phyloP scores from a whole-genome alignment of 1,284 basidiomycete genomes.

The Malassezia caprae region DNA sequence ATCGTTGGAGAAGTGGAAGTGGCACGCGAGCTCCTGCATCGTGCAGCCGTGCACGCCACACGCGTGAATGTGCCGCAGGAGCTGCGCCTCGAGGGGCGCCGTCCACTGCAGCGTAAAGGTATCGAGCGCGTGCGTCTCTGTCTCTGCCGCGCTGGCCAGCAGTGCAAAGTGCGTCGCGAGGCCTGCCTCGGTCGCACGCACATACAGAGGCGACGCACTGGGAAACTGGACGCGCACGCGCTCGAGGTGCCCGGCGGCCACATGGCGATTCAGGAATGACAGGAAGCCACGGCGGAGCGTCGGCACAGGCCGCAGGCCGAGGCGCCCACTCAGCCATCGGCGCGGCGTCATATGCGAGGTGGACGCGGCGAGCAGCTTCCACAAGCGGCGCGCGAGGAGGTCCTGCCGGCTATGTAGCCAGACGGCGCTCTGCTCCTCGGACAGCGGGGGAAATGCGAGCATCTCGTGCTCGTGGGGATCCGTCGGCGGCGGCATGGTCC shows the following conservation, averaged over 20 bases:
- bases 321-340: slow-evolving; percentile 4
- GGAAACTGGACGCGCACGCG: slow-evolving; percentile 14
- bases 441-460: slow-evolving; percentile 21
- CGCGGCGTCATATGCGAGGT: slow-evolving; percentile 14
- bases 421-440: slow-evolving; percentile 17
- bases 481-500: slow-evolving; percentile 3
- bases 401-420: slow-evolving; percentile 33
- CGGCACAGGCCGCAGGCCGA: slow-evolving; percentile 10
- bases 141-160: not conserved
- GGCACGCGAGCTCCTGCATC: slow-evolving; percentile 12
- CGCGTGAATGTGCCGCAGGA: not conserved
- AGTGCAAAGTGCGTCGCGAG: not conserved
- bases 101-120: not conserved
- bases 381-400: slow-evolving; percentile 11
- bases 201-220: slow-evolving; percentile 6
- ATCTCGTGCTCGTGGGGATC: not conserved
- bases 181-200: slow-evolving; percentile 6
- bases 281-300: slow-evolving; percentile 10
- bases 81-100: slow-evolving; percentile 8
- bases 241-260: slow-evolving; percentile 10
- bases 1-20: slow-evolving; percentile 8
- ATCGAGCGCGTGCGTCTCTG: not conserved
- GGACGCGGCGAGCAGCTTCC: not conserved
- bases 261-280: slow-evolving; percentile 6
- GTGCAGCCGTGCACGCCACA: slow-evolving; percentile 10